Base-by-base conservation (phyloP, 1,284 basidiomycete species). In the Psilocybe mexicana region DNA sequence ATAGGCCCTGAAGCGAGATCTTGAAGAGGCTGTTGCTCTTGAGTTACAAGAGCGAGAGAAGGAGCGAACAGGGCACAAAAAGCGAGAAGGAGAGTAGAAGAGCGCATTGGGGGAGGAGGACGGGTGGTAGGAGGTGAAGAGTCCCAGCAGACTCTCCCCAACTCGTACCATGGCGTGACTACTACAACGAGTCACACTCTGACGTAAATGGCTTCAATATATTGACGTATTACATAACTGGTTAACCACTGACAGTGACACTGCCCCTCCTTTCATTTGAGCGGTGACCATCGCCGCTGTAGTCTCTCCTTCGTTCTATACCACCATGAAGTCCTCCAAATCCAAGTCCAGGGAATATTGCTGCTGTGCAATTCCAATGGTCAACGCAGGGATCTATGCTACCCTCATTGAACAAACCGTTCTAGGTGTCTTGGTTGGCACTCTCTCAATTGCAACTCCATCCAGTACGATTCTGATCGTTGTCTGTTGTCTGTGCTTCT, bases 311-410 rank as follows among this genome's bases (percentile, higher is more conserved):
- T 55, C 48, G 60, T 33, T 33, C 30, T 8, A 8, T 6, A 53
- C 59, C 42, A 61, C 53, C 60, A 62, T 62, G 55, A 64, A 71
- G 61, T 43, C 61, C 54, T 63, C 70, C 60, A 43, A 57, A 62
- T 84, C 83, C 84, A 90, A 87, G 71, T 74, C 84, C 46, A 79
- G 87, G 77, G 85, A 91, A 38, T 90, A 91, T 66, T 91, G 89
- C 64, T 91, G 88, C 68, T 90, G 88, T 69, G 93, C 93, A 51
- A 88, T 96, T 62, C 93, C 93, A 3, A 75, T 93, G 52, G 80
- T 93, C 61, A 96, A 96, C 74, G 81, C 86, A 59, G 94, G 94
- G 36, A 91, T 96, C 55, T 96, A 96, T 67, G 72, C 83, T n/a
- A 82, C 90, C 42, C 72, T 96, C 50, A 70, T 77, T 0, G 92